Evolutionary conservation across 73 alveolate species (phyloP).

Genomic region (Loxodes magnus): DNA sequence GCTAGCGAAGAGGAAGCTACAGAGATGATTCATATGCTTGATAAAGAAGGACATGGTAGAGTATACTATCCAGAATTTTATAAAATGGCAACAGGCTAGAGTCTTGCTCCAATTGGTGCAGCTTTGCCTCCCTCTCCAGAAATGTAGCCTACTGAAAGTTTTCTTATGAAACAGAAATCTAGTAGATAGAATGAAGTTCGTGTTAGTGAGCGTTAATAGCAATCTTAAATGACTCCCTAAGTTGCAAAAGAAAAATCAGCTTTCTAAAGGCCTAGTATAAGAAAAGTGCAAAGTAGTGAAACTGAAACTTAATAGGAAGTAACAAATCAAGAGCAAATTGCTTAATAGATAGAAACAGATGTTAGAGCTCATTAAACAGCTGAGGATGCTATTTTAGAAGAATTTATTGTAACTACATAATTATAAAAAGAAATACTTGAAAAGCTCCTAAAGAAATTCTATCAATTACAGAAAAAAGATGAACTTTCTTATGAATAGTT

Average conservation of each 20-base stretch:
- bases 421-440: neutral
- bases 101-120: constrained; percentile 58
- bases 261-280: constrained; percentile 11
- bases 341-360: constrained; percentile 15
- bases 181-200: neutral
- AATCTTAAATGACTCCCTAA: neutral
- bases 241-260: constrained; percentile 1
- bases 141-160: constrained; percentile 14
- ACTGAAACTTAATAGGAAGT: constrained; percentile 14
- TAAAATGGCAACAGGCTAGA: constrained; percentile 60
- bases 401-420: neutral
- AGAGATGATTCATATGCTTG: constrained; percentile 83
- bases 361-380: no score
- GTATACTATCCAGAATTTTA: constrained; percentile 72
- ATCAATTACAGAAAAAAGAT: neutral
- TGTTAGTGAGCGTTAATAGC: constrained; percentile 5
- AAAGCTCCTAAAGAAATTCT: neutral
- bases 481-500: constrained; percentile 12
- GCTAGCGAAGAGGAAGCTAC: constrained; percentile 85
- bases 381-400: neutral
- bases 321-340: constrained; percentile 11
- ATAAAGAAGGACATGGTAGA: constrained; percentile 72
- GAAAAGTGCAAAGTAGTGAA: constrained; percentile 11
- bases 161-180: constrained; percentile 6
- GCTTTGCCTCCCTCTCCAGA: constrained; percentile 52